phyloP scores from a whole-genome alignment of 2,329 filamentous ascomycete genomes.

The Neocucurbitaria cava region DNA sequence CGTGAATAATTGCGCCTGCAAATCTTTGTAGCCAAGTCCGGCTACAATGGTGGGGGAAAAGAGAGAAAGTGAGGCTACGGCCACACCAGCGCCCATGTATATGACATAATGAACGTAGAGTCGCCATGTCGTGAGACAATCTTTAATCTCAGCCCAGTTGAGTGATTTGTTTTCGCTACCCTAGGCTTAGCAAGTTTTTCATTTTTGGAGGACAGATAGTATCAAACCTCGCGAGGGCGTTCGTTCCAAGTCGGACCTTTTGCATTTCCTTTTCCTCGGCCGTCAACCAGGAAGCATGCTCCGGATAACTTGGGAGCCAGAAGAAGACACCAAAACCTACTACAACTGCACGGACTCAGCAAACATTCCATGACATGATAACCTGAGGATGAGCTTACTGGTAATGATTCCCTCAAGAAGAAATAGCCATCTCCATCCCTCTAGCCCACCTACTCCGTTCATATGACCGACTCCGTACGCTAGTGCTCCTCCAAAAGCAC shows the following conservation, averaged over 20 bases:
- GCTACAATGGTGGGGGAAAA: conserved; percentile 71
- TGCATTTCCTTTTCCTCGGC: conserved; percentile 43
- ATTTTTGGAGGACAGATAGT: background rate
- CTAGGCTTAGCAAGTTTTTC: background rate
- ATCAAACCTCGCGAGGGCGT: background rate
- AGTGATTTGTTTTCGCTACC: conserved; percentile 48
- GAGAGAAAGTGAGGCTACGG: conserved; percentile 54
- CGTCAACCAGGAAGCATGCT: conserved; percentile 53
- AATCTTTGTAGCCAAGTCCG: conserved; percentile 60
- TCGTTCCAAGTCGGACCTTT: background rate
- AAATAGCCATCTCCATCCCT: conserved; percentile 36
- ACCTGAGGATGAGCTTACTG: conserved; percentile 27
- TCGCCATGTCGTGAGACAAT: conserved; percentile 57
- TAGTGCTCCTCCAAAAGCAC: conserved; percentile 61
- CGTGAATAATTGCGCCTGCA: conserved; percentile 70
- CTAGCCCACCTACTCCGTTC: conserved; percentile 41
- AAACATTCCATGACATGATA: background rate
- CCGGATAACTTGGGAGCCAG: conserved; percentile 56
- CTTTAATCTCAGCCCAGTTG: conserved; percentile 57
- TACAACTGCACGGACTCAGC: background rate
- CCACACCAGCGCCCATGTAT: conserved; percentile 27
- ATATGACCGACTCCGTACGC: conserved; percentile 59
- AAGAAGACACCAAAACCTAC: conserved; percentile 47
- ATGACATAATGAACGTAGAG: conserved; percentile 59
- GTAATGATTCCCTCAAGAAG: conserved; percentile 16